These are phyloP conservation scores for Penicillium ucsense DNA, from an alignment of 495 filamentous ascomycete genomes.

Conservation along the genomic window DNA sequence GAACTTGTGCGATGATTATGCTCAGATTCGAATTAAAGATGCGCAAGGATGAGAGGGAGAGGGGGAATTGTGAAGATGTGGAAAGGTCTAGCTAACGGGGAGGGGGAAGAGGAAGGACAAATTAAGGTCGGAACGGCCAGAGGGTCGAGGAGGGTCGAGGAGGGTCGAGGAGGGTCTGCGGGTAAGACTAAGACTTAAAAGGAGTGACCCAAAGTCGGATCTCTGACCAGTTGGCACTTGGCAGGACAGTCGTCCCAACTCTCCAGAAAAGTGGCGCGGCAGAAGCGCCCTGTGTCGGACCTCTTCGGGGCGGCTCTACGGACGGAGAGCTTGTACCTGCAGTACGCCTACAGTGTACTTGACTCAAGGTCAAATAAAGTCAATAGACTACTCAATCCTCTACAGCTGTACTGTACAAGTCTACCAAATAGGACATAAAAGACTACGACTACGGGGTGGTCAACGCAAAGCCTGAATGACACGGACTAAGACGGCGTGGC, in stretches of 20 bases:
- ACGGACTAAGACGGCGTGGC: too few species aligned
- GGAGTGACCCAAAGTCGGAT: background rate
- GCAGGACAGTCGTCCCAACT: too few species aligned
- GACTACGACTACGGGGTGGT: too few species aligned
- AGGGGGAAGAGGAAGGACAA: background rate
- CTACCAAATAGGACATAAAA: too few species aligned
- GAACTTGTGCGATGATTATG: background rate
- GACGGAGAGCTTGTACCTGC: too few species aligned
- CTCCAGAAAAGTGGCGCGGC: background rate
- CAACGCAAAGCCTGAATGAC: too few species aligned
- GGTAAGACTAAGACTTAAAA: background rate
- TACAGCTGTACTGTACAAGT: too few species aligned
- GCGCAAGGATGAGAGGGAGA: background rate
- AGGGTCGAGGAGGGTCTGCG: background rate
- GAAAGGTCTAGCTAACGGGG: background rate
- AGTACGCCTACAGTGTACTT: too few species aligned
- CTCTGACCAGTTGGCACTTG: background rate
- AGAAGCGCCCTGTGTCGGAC: slow-evolving; percentile 10
- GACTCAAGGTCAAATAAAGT: too few species aligned
- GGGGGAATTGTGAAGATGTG: background rate
- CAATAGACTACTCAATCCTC: too few species aligned
- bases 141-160: slow-evolving; percentile 10
- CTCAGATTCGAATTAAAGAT: background rate
- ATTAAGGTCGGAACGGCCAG: slow-evolving; percentile 18
- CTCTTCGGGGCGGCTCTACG: too few species aligned